Percentiles rank a stretch among this genome's conserved stretches.
phyloP scores from a whole-genome alignment of 345 rosid species.

The Gossypium ekmanianum region DNA sequence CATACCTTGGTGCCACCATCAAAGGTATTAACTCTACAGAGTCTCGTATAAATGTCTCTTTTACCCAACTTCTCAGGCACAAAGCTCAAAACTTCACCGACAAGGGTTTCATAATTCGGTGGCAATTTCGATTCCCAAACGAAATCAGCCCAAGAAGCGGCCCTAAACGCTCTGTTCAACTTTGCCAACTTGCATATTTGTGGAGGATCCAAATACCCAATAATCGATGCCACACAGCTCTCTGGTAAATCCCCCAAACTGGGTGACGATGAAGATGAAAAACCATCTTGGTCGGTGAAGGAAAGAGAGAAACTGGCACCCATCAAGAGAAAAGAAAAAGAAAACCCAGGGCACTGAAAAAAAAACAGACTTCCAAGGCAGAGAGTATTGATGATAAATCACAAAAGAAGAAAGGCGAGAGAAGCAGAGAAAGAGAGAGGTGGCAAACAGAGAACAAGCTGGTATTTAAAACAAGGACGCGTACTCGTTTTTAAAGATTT shows the following conservation, averaged over 20 bases:
- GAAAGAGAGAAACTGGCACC: slow-evolving; percentile 54
- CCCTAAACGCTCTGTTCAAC: slow-evolving; percentile 72
- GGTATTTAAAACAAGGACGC: slow-evolving; percentile 15
- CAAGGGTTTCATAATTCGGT: slow-evolving; percentile 47
- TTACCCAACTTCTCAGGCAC: slow-evolving; percentile 42
- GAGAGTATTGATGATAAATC: neutral
- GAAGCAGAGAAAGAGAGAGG: neutral
- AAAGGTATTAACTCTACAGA: slow-evolving; percentile 53
- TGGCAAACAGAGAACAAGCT: neutral
- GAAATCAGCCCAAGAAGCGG: slow-evolving; percentile 92
- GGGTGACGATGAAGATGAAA: slow-evolving; percentile 26
- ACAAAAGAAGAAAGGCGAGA: neutral
- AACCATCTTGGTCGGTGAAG: slow-evolving; percentile 24
- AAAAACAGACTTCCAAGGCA: neutral
- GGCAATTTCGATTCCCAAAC: slow-evolving; percentile 97
- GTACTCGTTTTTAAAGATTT: neutral
- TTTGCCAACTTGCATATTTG: slow-evolving; percentile 75
- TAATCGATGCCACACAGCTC: slow-evolving; percentile 66
- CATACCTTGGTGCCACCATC: slow-evolving; percentile 79
- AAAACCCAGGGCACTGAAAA: neutral
- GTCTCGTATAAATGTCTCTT: slow-evolving; percentile 62
- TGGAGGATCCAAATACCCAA: slow-evolving; percentile 64
- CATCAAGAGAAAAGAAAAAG: slow-evolving; percentile 31
- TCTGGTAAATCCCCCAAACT: slow-evolving; percentile 81
- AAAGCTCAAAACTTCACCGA: slow-evolving; percentile 48